Percentiles rank a stretch among this genome's conserved stretches.
Evolutionary conservation across 106 monocot genomes (phyloP).

Genomic region (Iris macrosiphon): DNA sequence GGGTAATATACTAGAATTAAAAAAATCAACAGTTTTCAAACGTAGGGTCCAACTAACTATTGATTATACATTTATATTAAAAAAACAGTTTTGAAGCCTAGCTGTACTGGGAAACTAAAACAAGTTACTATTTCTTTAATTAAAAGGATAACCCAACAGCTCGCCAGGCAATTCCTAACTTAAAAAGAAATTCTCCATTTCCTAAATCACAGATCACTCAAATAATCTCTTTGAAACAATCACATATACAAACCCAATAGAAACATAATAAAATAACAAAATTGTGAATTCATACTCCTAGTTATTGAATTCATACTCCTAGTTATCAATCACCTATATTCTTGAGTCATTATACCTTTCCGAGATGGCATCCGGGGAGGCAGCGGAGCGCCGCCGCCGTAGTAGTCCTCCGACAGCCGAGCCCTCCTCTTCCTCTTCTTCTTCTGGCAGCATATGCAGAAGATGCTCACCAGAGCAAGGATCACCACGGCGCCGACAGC

Average conservation of each 20-base stretch:
- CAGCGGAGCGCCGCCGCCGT: constrained; percentile 11
- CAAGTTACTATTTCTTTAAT: too few species aligned
- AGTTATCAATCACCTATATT: not conserved
- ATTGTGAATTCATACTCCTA: not conserved
- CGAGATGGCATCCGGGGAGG: not conserved
- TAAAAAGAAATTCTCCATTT: too few species aligned
- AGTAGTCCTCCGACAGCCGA: not conserved
- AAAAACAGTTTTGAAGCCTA: too few species aligned
- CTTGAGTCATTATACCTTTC: constrained; percentile 15
- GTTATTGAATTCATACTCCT: not conserved
- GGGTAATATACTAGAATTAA: too few species aligned
- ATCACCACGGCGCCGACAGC: constrained; percentile 28
- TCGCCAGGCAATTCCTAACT: not conserved
- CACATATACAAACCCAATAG: not conserved
- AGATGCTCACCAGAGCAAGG: constrained; percentile 15
- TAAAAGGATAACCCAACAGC: too few species aligned
- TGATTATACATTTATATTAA: too few species aligned
- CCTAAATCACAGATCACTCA: not conserved
- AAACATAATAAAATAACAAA: not conserved
- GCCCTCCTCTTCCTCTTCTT: constrained; percentile 23
- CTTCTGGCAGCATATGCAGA: constrained; percentile 29
- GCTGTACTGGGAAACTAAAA: too few species aligned
- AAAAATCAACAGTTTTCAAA: too few species aligned
- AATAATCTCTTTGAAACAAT: not conserved
- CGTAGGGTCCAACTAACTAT: too few species aligned